Percentiles rank a stretch among this genome's conserved stretches.
These are phyloP conservation scores for Monilinia fructigena DNA, from an alignment of 2,329 filamentous ascomycete species.

Conservation along the genomic window DNA sequence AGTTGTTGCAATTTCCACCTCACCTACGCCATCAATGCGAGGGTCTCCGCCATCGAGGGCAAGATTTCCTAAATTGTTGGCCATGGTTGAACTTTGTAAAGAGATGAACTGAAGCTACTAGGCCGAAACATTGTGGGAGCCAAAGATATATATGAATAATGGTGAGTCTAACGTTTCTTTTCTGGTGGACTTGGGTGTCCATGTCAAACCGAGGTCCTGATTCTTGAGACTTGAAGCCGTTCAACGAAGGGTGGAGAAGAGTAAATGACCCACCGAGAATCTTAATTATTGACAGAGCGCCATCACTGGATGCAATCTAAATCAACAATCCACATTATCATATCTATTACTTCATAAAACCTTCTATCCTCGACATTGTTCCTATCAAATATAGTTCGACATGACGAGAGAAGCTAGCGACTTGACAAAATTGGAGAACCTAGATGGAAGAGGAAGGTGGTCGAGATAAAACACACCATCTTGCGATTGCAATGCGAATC, in stretches of 20 bases:
- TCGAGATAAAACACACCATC: neutral
- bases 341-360: slow-evolving; percentile 2
- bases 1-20: slow-evolving; percentile 1
- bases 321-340: neutral
- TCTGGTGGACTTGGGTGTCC: slow-evolving; percentile 3
- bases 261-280: neutral
- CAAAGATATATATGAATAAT: slow-evolving; percentile 11
- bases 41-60: slow-evolving; percentile 22
- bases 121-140: neutral
- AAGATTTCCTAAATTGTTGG: slow-evolving; percentile 22
- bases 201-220: neutral
- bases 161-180: neutral
- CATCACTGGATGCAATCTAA: slow-evolving; percentile 5
- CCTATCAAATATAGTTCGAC: neutral
- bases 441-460: slow-evolving; percentile 12
- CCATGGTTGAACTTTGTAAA: slow-evolving; percentile 9
- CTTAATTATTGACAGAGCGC: neutral
- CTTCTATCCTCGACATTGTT: slow-evolving; percentile 6
- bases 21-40: slow-evolving; percentile 19
- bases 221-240: neutral
- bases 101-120: neutral
- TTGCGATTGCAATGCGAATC: neutral
- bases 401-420: neutral
- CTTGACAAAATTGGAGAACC: slow-evolving; percentile 11
- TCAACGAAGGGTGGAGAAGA: neutral